Evolutionary conservation across 2,329 filamentous ascomycete species (phyloP).

Genomic region (Coniochaeta hoffmannii): DNA sequence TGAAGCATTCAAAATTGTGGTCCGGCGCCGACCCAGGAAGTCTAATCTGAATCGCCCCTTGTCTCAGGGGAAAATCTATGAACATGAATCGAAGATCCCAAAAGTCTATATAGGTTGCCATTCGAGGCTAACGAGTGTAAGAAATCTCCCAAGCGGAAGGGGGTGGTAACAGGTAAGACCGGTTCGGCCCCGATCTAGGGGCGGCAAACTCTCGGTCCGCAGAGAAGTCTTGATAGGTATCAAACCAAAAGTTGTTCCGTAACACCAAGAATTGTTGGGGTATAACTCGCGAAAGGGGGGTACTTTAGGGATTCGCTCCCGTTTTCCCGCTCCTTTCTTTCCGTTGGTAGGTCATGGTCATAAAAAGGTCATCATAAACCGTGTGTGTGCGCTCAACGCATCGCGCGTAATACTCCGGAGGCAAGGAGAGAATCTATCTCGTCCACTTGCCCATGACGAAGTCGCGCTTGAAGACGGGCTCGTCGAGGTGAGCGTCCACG

Average conservation of each 20-base stretch:
- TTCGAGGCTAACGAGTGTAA: conserved; percentile 1
- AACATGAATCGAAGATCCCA: background rate
- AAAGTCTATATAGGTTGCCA: background rate
- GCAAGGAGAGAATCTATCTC: background rate
- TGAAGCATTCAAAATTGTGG: background rate
- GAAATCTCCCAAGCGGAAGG: background rate
- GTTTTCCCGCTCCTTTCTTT: background rate
- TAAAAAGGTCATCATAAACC: background rate
- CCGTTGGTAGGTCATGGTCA: conserved; percentile 1
- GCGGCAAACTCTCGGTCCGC: background rate
- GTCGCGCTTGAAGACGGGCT: conserved; percentile 11
- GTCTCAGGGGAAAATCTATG: background rate
- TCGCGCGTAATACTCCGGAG: background rate
- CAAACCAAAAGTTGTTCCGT: background rate
- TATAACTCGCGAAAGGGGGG: background rate
- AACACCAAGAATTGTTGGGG: background rate
- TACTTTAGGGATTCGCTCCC: background rate
- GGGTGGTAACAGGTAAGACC: background rate
- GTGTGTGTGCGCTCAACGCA: conserved; percentile 1
- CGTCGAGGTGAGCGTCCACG: conserved; percentile 2
- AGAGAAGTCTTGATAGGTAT: conserved; percentile 2
- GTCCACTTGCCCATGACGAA: conserved; percentile 12
- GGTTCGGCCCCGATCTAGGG: background rate
- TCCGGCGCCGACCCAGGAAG: background rate
- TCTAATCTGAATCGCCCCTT: background rate